Base-by-base conservation (phyloP, 2,329 filamentous ascomycete species). In the Periconia macrospinosa region DNA sequence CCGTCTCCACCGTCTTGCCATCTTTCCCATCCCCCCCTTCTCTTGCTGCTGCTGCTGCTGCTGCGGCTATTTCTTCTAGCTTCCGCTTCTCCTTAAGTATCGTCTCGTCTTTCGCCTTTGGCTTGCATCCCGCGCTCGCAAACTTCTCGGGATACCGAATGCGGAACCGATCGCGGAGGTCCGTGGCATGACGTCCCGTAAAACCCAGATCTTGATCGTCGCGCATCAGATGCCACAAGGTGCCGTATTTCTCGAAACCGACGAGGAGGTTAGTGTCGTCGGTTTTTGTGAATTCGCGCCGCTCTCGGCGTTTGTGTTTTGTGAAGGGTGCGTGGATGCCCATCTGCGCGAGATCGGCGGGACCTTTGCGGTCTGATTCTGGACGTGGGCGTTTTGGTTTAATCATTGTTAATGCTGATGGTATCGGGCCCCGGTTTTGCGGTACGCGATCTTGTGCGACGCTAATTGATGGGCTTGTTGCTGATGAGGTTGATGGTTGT, bases 111-210 rank as follows among this genome's bases (percentile, higher is more conserved):
- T 73, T 70, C 6, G 63, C 53, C 47, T 74, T 72, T 30, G 74
- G 60, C 47, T 75, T 77, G 45, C 75, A 73, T 6, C 79, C 79
- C n/a, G 76, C 75, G 49, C 75, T 71, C 13, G 76, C 77, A 62
- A 86, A 87, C 17, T 79, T 75, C 30, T 84, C 77, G 0, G 84
- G 83, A 59, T 81, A 87, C 30, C 79, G 78, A 8, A 82, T 85
- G 15, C 85, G 77, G 58, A 87, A 85, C 3, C 84, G 80, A 65
- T 87, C 85, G 30, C 85, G 77, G 14, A 88, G 65, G 61, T 87
- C 85, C 1, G 83, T 85, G 1, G 71, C 61, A 43, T 79, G 79
- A 41, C 84, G 78, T 58, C 79, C 75, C 10, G 68, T 64, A 43
- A 87, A 76, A 13, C 78, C 76, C 2, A 86, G 68, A 6, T 78